These are phyloP conservation scores for Limonomyces culmigenus DNA, from an alignment of 1,284 basidiomycete species.

Conservation along the genomic window DNA sequence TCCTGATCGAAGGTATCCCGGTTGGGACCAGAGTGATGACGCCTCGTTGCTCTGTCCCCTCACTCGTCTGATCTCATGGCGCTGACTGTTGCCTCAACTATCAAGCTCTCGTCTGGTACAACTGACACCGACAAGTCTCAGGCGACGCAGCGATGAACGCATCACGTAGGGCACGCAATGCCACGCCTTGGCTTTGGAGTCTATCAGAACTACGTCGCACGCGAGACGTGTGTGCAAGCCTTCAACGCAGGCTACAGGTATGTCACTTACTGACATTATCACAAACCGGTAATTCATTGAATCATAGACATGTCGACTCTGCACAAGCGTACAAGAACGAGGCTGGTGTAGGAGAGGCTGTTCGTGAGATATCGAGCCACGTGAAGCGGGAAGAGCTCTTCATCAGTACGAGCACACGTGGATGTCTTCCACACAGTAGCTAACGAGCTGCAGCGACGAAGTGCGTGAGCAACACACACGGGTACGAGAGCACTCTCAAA, in stretches of 20 bases:
- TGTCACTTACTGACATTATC: slow-evolving; percentile 6
- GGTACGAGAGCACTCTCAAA: slow-evolving; percentile 18
- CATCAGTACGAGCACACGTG: slow-evolving; percentile 10
- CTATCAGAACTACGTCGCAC: slow-evolving; percentile 19
- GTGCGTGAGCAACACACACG: slow-evolving; percentile 15
- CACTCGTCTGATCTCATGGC: too few species aligned
- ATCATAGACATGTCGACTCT: slow-evolving; percentile 15
- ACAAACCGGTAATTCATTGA: background rate
- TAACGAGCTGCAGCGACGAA: slow-evolving; percentile 20
- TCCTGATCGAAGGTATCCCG: too few species aligned
- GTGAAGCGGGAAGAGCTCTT: slow-evolving; percentile 13
- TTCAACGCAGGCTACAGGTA: slow-evolving; percentile 23
- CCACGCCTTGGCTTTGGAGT: slow-evolving; percentile 31
- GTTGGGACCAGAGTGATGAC: too few species aligned
- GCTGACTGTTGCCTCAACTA: too few species aligned
- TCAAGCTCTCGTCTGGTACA: too few species aligned
- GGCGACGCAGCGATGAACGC: too few species aligned
- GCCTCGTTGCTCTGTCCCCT: too few species aligned
- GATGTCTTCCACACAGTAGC: slow-evolving; percentile 1
- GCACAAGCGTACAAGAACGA: slow-evolving; percentile 28
- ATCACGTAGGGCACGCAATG: slow-evolving; percentile 12
- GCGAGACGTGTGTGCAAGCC: slow-evolving; percentile 18
- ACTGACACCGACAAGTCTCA: too few species aligned
- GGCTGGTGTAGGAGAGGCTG: slow-evolving; percentile 12
- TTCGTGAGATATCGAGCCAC: slow-evolving; percentile 11